These are phyloP conservation scores for Osmanthus fragrans DNA, from an alignment of 257 asterid genomes.

Conservation along the genomic window DNA sequence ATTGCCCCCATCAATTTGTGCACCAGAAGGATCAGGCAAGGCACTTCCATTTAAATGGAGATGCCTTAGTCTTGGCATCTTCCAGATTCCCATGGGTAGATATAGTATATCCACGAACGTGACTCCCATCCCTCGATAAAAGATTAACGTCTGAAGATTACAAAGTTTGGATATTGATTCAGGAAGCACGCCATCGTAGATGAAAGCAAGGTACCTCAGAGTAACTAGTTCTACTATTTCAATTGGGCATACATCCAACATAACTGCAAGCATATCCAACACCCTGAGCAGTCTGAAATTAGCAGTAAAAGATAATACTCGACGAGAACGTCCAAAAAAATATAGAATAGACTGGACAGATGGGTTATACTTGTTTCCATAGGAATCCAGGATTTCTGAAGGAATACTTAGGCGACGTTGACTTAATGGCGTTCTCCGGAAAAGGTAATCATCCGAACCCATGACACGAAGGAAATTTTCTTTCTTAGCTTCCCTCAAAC, in stretches of 20 bases:
- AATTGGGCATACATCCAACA: neutral
- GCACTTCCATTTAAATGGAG: constrained; percentile 27
- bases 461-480: neutral
- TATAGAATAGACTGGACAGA: constrained; percentile 10
- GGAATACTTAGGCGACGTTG: no score
- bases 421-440: no score
- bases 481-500: constrained; percentile 23
- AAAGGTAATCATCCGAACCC: no score
- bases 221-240: neutral
- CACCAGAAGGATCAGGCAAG: constrained; percentile 19
- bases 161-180: constrained; percentile 16
- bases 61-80: constrained; percentile 43
- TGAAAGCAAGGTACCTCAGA: constrained; percentile 34
- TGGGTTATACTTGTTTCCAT: neutral
- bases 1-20: neutral
- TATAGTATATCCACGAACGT: neutral
- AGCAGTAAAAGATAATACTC: neutral
- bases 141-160: constrained; percentile 20
- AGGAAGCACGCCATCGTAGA: constrained; percentile 16
- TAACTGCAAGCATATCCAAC: neutral
- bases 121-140: no score
- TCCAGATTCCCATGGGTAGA: constrained; percentile 31
- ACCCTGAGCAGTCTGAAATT: constrained; percentile 17
- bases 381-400: no score
- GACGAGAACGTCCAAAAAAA: no score